Conservation (phyloP, 2,329 filamentous ascomycete genomes). For the Fusarium solani-melongenae region DNA sequence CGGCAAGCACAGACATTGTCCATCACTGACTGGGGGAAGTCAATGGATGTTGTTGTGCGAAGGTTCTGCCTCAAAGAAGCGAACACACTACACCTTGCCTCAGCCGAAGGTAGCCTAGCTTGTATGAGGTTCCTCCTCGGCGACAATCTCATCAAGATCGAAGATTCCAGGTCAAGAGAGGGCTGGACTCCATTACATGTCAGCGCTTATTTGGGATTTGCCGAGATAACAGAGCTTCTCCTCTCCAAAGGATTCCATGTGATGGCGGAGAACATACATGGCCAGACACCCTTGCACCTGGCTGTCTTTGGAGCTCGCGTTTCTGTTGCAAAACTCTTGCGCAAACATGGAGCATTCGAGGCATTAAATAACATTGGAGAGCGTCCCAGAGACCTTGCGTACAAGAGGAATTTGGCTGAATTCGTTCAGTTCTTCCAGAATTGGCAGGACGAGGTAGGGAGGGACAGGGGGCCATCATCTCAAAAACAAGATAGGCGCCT, state of each 20-base stretch:
- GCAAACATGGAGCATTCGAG: background rate
- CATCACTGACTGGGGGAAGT: background rate
- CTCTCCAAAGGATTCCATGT: background rate
- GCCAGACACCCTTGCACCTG: background rate
- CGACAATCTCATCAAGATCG: background rate
- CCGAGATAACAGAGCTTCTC: background rate
- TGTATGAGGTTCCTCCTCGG: background rate
- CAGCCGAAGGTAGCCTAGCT: background rate
- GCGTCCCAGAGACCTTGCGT: background rate
- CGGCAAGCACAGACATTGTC: background rate
- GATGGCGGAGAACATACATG: background rate
- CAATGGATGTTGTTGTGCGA: no score
- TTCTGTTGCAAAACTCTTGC: background rate
- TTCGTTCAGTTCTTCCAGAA: background rate
- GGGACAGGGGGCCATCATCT: background rate
- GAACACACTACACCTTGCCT: background rate
- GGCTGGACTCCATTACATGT: background rate
- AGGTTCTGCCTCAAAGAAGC: background rate
- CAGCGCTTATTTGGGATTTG: background rate
- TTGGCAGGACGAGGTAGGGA: background rate
- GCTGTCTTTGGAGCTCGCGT: background rate
- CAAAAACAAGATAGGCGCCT: background rate
- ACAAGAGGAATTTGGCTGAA: background rate
- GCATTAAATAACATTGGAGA: background rate
- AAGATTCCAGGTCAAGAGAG: background rate